A percentile compares a stretch with the other conserved stretches of the same genome.
phyloP scores from a whole-genome alignment of 768 basidiomycete species.

The Melanogaster broomeanus region DNA sequence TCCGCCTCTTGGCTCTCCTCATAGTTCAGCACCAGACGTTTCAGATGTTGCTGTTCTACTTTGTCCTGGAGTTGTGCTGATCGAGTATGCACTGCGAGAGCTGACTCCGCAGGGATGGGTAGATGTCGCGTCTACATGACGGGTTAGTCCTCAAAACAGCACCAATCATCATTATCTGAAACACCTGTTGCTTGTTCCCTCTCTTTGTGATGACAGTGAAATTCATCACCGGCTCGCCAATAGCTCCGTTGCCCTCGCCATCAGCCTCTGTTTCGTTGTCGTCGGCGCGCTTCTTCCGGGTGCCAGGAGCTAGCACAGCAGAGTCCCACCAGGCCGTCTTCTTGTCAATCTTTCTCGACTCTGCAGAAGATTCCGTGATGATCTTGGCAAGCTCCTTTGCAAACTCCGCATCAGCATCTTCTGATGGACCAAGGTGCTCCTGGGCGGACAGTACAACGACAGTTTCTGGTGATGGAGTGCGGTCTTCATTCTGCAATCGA shows the following conservation, averaged over 20 bases:
- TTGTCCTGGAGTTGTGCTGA: conserved; percentile 92
- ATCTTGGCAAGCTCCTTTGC: conserved; percentile 95
- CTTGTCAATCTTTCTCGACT: conserved; percentile 85
- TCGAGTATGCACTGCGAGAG: conserved; percentile 88
- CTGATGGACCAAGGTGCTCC: conserved; percentile 78
- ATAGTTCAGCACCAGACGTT: conserved; percentile 90
- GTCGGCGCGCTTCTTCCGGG: conserved; percentile 65
- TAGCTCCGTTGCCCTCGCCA: conserved; percentile 35
- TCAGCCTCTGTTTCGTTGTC: conserved; percentile 56
- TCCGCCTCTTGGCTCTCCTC: conserved; percentile 89
- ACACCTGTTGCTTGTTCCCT: conserved; percentile 89
- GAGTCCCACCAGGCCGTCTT: conserved; percentile 92
- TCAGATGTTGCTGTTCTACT: conserved; percentile 96
- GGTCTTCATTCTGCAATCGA: conserved; percentile 50
- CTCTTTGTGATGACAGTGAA: conserved; percentile 93
- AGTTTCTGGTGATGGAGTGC: conserved; percentile 82
- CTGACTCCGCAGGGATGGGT: conserved; percentile 83
- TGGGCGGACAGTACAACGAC: conserved; percentile 70
- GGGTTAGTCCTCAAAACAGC: conserved; percentile 10
- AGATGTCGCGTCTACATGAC: conserved; percentile 73
- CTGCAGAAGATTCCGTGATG: conserved; percentile 83
- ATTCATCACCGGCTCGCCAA: conserved; percentile 61
- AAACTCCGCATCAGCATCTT: conserved; percentile 92
- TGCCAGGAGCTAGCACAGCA: conserved; percentile 66
- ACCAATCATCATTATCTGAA: conserved; percentile 1